Conservation (phyloP, 306 rosid genomes). For the Prinsepia uniflora region DNA sequence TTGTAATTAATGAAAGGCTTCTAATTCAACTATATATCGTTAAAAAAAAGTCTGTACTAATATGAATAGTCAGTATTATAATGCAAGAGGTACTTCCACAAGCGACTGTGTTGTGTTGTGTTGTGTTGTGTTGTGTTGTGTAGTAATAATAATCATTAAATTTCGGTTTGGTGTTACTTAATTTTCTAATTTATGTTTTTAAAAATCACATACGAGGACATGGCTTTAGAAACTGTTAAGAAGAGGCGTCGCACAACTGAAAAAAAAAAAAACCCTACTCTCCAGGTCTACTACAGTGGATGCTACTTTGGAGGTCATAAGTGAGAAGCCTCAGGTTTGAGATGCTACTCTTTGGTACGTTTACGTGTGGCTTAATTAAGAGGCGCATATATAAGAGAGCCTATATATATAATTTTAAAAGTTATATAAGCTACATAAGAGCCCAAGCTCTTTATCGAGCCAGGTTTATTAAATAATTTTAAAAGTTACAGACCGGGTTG, state of each 20-base stretch:
- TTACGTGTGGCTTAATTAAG: background rate
- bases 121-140: no score
- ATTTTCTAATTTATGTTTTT: background rate
- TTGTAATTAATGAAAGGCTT: no score
- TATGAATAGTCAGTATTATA: no score
- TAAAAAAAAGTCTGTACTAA: no score
- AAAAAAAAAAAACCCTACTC: slow-evolving; percentile 19
- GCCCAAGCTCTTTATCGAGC: no score
- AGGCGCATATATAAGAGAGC: no score
- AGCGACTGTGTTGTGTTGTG: no score
- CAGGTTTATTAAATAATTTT: no score
- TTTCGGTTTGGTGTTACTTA: background rate
- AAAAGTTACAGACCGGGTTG: no score
- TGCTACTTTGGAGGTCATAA: slow-evolving; percentile 14
- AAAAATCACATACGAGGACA: background rate
- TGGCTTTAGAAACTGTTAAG: background rate
- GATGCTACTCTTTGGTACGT: slow-evolving; percentile 3
- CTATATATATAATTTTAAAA: no score
- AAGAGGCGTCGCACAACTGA: background rate
- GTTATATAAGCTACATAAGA: no score
- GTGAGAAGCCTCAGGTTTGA: slow-evolving; percentile 5
- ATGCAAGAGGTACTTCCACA: slow-evolving; percentile 69
- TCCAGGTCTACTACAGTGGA: slow-evolving; percentile 25
- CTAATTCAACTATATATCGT: no score
- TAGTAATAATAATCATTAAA: background rate